Conservation (phyloP, 495 filamentous ascomycete species). For the Penicillium lagena region DNA sequence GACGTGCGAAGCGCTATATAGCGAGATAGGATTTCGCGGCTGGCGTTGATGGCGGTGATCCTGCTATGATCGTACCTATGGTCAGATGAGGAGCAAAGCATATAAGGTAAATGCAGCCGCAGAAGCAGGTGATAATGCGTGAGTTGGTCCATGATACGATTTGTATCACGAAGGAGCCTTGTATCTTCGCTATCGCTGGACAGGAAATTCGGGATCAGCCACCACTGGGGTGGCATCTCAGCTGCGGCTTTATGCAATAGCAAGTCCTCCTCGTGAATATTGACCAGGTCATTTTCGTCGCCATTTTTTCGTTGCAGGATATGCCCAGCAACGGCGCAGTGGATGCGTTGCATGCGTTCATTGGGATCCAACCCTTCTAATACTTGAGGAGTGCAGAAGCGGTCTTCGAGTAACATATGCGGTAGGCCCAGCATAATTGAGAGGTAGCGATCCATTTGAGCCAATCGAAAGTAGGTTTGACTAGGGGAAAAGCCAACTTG, state of each 20-base stretch:
- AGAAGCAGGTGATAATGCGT: conserved; percentile 31
- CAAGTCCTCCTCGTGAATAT: conserved; percentile 34
- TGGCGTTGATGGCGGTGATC: conserved; percentile 35
- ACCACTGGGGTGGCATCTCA: conserved; percentile 33
- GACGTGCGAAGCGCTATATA: conserved; percentile 31
- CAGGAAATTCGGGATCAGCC: conserved; percentile 14
- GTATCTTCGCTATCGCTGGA: no score
- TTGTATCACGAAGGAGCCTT: conserved; percentile 1
- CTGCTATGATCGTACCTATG: conserved; percentile 23
- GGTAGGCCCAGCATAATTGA: conserved; percentile 42
- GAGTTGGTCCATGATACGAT: conserved; percentile 26
- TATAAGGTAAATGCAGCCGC: conserved; percentile 25
- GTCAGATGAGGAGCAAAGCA: conserved; percentile 12
- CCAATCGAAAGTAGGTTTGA: conserved; percentile 8
- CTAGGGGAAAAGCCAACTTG: conserved; percentile 3
- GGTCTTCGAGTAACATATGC: conserved; percentile 23
- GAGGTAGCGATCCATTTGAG: conserved; percentile 28
- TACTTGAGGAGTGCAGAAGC: conserved; percentile 9
- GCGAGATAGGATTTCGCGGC: conserved; percentile 37
- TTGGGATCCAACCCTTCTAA: conserved; percentile 6
- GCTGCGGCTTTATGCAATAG: conserved; percentile 32
- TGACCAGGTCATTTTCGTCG: conserved; percentile 8
- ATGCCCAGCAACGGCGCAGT: conserved; percentile 21
- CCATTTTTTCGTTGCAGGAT: conserved; percentile 39
- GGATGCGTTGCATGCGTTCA: conserved; percentile 20